Evolutionary conservation across 306 rosid species (phyloP).

Genomic region (Adenanthera pavonina): DNA sequence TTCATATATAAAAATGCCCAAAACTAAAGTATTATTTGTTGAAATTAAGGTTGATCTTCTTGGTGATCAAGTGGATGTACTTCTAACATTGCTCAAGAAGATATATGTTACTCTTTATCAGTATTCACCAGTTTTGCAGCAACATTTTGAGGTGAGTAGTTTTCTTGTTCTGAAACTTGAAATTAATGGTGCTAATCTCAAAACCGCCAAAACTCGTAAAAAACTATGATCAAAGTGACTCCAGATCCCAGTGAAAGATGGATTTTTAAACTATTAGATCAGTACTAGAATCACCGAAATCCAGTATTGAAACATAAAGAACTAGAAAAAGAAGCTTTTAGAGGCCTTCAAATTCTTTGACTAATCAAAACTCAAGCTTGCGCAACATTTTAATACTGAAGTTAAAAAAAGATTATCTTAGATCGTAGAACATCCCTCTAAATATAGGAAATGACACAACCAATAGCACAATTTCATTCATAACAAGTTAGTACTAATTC

Average conservation of each 20-base stretch:
- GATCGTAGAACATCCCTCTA: background rate
- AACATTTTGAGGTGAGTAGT: slow-evolving; percentile 59
- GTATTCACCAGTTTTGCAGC: slow-evolving; percentile 68
- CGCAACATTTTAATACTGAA: background rate
- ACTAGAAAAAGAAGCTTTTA: too few species aligned
- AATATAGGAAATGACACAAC: background rate
- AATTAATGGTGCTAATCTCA: background rate
- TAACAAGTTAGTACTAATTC: too few species aligned
- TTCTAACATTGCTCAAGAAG: slow-evolving; percentile 66
- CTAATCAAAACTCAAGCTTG: background rate
- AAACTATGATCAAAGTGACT: background rate
- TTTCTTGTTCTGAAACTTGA: background rate
- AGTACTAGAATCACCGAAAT: too few species aligned
- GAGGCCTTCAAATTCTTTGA: background rate
- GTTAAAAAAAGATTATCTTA: too few species aligned
- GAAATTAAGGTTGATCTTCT: slow-evolving; percentile 79
- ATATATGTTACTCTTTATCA: slow-evolving; percentile 56
- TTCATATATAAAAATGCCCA: background rate
- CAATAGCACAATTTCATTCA: too few species aligned
- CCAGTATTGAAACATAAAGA: too few species aligned
- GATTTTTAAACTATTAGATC: too few species aligned
- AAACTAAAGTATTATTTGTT: slow-evolving; percentile 8
- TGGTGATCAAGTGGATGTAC: slow-evolving; percentile 91
- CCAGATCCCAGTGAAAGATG: background rate
- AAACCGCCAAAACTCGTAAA: background rate